Base-by-base conservation (phyloP, 306 rosid species). In the Cicer arietinum region DNA sequence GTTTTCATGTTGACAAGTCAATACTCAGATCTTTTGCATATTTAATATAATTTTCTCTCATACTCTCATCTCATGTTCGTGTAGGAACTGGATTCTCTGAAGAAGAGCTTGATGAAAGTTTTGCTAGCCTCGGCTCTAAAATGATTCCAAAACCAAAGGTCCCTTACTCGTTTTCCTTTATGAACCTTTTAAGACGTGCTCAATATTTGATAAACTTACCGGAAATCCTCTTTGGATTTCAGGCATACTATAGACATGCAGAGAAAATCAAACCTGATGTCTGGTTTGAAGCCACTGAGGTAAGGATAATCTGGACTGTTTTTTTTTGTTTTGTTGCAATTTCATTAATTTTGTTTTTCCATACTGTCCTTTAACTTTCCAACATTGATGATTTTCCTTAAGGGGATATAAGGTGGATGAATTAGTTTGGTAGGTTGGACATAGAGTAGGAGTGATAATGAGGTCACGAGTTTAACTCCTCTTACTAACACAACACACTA, bases 211-310 rank as follows among this genome's bases (percentile, higher is more conserved):
- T 11, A 66, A 48, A 60, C 41, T 67, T 68, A 72, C 76, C 46
- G 37, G 11, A 74, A 8, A 13, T 47, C 57, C 74, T 70, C 75
- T n/a, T 77, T 30, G 5, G 58, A 79, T 88, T 71, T 68, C 85
- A 90, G 97, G 5, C 91, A 25, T 92, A 92, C 63, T 90, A 88
- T 84, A 82, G 89, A 54, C 85, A 42, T 81, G 86, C 81, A 40
- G 98, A 86, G 44, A 73, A 89, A 67, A 84, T 84, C 12, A 82
- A 79, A 83, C 97, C 98, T 68, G 92, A 90, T 80, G 98, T 91
- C 58, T 90, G 98, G 97, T 85, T 93, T 89, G 98, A 89, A 54
- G 86, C 97, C 63, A 75, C 84, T 61, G 93, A 89, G 94, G 95
- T 89, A 79, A 68, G 43, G 68, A 58, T 22, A 73, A 66, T 53